Conservation (phyloP, 371 early-diverging fungal genomes). For the Mucor velutinosus region DNA sequence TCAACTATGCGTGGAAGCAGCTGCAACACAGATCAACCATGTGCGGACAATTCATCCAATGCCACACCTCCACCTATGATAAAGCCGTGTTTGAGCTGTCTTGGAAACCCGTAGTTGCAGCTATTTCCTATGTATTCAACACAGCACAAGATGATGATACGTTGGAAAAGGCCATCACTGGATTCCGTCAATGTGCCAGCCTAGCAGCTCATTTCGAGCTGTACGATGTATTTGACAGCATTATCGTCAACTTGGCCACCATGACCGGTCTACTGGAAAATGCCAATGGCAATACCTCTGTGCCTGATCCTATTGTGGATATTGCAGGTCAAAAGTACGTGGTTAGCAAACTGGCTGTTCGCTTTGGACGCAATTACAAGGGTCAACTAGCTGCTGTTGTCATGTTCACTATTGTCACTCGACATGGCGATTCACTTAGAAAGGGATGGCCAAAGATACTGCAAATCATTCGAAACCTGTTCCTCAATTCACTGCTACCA, state of each 20-base stretch:
- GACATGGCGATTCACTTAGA: slow-evolving; percentile 72
- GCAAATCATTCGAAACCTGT: slow-evolving; percentile 77
- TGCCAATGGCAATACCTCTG: slow-evolving; percentile 42
- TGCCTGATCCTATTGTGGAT: slow-evolving; percentile 62
- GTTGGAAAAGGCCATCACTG: slow-evolving; percentile 79
- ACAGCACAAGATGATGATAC: slow-evolving; percentile 80
- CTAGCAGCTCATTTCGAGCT: slow-evolving; percentile 76
- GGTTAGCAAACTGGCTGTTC: slow-evolving; percentile 73
- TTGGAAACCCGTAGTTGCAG: slow-evolving; percentile 66
- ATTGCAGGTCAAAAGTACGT: slow-evolving; percentile 66
- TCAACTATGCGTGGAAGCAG: slow-evolving; percentile 94
- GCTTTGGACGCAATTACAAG: slow-evolving; percentile 87
- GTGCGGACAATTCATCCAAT: slow-evolving; percentile 51
- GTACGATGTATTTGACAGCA: slow-evolving; percentile 77
- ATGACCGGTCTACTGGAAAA: slow-evolving; percentile 76
- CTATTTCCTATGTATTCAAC: slow-evolving; percentile 79
- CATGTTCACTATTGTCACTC: slow-evolving; percentile 75
- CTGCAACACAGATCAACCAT: slow-evolving; percentile 61
- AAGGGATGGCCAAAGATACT: slow-evolving; percentile 79
- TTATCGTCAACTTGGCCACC: slow-evolving; percentile 73
- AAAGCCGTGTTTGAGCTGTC: slow-evolving; percentile 65
- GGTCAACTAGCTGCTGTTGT: slow-evolving; percentile 89
- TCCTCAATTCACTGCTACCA: slow-evolving; percentile 70
- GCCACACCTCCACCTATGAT: slow-evolving; percentile 61
- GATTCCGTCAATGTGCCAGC: slow-evolving; percentile 79